Conservation (phyloP, 371 early-diverging fungal species). For the Mortierella sp. region DNA sequence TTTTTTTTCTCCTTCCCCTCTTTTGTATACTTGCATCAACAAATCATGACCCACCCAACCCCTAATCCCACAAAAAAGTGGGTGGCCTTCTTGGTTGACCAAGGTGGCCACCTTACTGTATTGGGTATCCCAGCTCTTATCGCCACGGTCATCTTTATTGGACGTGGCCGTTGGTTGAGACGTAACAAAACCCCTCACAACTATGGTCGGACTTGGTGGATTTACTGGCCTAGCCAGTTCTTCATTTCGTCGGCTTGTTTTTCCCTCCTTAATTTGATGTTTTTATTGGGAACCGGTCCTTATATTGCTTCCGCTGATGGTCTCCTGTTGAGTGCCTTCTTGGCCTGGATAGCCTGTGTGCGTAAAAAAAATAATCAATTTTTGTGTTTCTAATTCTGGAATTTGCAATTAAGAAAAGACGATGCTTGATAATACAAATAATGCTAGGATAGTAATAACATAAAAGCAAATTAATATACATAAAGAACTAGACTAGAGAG, state of each 20-base stretch:
- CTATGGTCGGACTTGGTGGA: slow-evolving; percentile 42
- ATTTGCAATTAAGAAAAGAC: not conserved
- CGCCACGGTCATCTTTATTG: slow-evolving; percentile 15
- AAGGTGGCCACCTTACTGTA: slow-evolving; percentile 18
- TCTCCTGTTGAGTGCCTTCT: slow-evolving; percentile 19
- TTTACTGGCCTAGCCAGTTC: slow-evolving; percentile 47
- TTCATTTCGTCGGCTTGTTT: slow-evolving; percentile 12
- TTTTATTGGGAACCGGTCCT: slow-evolving; percentile 23
- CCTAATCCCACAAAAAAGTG: slow-evolving; percentile 22
- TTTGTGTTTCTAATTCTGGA: not conserved
- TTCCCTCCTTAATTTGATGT: slow-evolving; percentile 24
- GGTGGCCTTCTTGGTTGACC: slow-evolving; percentile 17
- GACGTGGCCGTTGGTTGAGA: slow-evolving; percentile 12
- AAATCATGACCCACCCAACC: too few relatives aligned
- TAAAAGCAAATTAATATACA: not conserved
- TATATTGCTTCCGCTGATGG: slow-evolving; percentile 36
- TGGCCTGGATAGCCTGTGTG: slow-evolving; percentile 29
- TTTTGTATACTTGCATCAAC: too few relatives aligned
- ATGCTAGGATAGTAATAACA: not conserved
- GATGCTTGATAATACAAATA: not conserved
- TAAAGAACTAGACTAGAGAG: slow-evolving; percentile 1
- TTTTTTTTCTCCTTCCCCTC: too few relatives aligned
- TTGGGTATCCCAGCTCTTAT: slow-evolving; percentile 25
- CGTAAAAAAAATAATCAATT: not conserved
- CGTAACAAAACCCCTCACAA: slow-evolving; percentile 15